Percentiles rank a stretch among this genome's conserved stretches.
Conservation (phyloP, 495 filamentous ascomycete species). For the Hypoxylon intermedium region DNA sequence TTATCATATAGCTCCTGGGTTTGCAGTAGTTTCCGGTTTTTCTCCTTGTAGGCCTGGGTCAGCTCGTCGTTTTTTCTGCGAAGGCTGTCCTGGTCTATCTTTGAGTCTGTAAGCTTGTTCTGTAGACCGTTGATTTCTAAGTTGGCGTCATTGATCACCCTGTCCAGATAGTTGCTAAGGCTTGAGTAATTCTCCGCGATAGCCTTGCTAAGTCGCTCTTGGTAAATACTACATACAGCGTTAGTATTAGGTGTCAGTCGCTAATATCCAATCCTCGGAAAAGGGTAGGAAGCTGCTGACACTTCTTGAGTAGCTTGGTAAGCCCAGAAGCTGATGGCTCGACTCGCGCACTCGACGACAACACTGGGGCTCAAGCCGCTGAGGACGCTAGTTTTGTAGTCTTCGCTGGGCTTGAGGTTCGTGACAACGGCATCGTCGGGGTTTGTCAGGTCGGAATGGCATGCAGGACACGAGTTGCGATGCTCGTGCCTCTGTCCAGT, state of each 20-base stretch:
- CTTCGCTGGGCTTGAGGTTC: conserved; percentile 83
- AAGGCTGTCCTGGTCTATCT: conserved; percentile 69
- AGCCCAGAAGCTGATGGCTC: conserved; percentile 85
- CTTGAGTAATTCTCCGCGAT: conserved; percentile 76
- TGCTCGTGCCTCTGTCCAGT: conserved; percentile 60
- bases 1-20: conserved; percentile 85
- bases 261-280: background rate
- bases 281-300: conserved; percentile 50
- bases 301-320: conserved; percentile 94
- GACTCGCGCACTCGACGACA: conserved; percentile 89
- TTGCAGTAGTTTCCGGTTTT: conserved; percentile 75
- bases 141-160: conserved; percentile 82
- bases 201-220: conserved; percentile 75
- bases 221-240: conserved; percentile 72
- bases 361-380: conserved; percentile 82
- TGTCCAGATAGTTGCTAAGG: conserved; percentile 77
- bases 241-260: conserved; percentile 13
- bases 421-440: conserved; percentile 81
- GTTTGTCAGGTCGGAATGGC: conserved; percentile 69
- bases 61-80: conserved; percentile 80
- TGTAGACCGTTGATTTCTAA: conserved; percentile 74
- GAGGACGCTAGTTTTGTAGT: conserved; percentile 91
- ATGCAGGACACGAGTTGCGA: conserved; percentile 80
- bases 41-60: conserved; percentile 70
- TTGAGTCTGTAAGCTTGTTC: conserved; percentile 68